Evolutionary conservation across 345 rosid genomes (phyloP), one percentile per base, ranked within the genome.

Genomic region (Limnanthes douglasii): DNA sequence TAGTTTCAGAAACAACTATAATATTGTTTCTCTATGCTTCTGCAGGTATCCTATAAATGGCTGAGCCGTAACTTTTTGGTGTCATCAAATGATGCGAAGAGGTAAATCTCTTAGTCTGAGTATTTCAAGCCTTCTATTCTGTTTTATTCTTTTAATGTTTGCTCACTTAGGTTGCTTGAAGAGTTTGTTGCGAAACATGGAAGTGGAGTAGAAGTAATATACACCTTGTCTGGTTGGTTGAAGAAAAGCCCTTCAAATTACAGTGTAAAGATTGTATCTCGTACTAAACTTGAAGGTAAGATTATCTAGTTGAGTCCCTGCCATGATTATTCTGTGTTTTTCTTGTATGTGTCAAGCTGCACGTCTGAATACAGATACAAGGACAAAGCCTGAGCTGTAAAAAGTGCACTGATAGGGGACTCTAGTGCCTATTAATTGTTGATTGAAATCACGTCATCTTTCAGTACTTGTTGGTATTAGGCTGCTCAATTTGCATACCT

Each of bases 1-100:
- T 25, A 2, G 2, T 7, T 25, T 25, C 2, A 6, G 29, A 25
- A 5, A 25, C 6, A 25, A 25, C 10, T 25, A 25, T 6, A 25
- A 25, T 11, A 3, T 25, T 25, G n/a, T n/a, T n/a, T n/a, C n/a
- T n/a, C n/a, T n/a, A 15, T 49, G 43, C 18, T 26, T 38, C 70
- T 47, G 54, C 72, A 84, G 98, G 95, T 90, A 46, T 84, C 98
- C 18, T 90, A 70, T 61, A 90, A 90, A 63, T 90, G 98, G 98
- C 53, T 90, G 45, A 84, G 95, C 68, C 84, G 94, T 43, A 77
- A 70, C 22, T 90, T 74, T 51, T 62, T 60, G 39, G 53, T 79
- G 25, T 59, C 98, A 16, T 84, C 98, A 32, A 63, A 74, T 45
- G 46, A 65, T 30, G 86, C 95, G 6, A 77, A 90, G 64, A 68